These are phyloP conservation scores for Micromonas commoda DNA, from an alignment of 139 green algal genomes.

Conservation along the genomic window DNA sequence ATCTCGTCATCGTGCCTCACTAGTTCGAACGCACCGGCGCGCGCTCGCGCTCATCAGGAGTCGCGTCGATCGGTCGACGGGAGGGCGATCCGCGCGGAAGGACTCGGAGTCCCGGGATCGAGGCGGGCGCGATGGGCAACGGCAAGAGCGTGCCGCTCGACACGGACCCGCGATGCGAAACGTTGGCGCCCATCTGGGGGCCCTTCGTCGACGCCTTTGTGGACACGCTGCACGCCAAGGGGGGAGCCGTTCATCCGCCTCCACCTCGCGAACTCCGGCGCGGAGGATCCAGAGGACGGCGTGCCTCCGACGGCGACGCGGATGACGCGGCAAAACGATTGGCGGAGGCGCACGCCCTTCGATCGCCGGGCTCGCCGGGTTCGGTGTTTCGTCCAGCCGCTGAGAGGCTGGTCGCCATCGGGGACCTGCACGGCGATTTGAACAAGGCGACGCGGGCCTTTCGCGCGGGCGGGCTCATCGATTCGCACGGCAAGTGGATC, in stretches of 20 bases:
- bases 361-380: background rate
- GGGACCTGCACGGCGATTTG: conserved; percentile 91
- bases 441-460: conserved; percentile 67
- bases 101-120: no score
- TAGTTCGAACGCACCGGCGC: no score
- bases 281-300: no score
- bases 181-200: conserved; percentile 1
- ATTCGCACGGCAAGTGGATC: conserved; percentile 47
- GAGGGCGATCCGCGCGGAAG: no score
- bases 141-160: background rate
- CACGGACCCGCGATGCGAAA: background rate
- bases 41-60: no score
- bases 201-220: conserved; percentile 19
- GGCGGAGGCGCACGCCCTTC: background rate
- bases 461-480: conserved; percentile 60
- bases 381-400: conserved; percentile 41
- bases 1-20: no score
- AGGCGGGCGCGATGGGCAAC: background rate
- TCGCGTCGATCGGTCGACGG: no score
- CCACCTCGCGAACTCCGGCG: no score
- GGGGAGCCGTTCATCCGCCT: background rate
- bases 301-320: conserved; percentile 3
- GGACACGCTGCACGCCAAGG: conserved; percentile 16
- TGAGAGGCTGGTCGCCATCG: conserved; percentile 66
- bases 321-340: no score